These are phyloP conservation scores for Colletotrichum liriopes DNA, from an alignment of 2,329 filamentous ascomycete genomes.

Conservation along the genomic window DNA sequence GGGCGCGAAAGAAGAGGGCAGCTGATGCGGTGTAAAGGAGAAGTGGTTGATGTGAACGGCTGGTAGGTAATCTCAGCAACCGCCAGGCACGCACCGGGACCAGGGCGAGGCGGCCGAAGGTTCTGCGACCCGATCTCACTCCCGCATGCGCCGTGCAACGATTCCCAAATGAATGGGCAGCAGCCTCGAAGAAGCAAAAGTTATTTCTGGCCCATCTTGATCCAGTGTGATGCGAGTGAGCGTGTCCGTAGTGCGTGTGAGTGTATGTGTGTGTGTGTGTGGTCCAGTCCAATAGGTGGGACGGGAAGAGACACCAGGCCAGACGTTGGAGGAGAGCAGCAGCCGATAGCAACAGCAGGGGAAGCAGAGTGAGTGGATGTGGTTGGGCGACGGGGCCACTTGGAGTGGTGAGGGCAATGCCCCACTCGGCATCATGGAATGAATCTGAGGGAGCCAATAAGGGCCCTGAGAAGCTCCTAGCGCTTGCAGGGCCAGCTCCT, in stretches of 20 bases:
- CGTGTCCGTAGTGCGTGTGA: background rate
- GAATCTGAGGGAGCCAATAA: conserved; percentile 49
- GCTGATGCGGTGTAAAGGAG: conserved; percentile 7
- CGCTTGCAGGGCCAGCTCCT: conserved; percentile 49
- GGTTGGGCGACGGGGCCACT: conserved; percentile 18
- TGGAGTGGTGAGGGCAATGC: conserved; percentile 6
- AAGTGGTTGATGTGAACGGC: conserved; percentile 30
- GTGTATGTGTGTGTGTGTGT: conserved; percentile 6
- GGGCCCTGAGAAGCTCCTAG: conserved; percentile 44
- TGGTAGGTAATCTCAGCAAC: conserved; percentile 41
- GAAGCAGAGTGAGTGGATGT: conserved; percentile 15
- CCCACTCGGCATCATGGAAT: conserved; percentile 23
- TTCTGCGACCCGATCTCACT: conserved; percentile 43
- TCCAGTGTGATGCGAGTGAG: conserved; percentile 9
- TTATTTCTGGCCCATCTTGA: conserved; percentile 40
- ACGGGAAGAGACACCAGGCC: conserved; percentile 34
- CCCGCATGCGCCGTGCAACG: conserved; percentile 40
- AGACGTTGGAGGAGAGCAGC: conserved; percentile 25
- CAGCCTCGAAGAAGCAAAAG: conserved; percentile 27
- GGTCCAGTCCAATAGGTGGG: conserved; percentile 32
- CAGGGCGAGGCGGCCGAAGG: conserved; percentile 32
- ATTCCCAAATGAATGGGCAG: conserved; percentile 35
- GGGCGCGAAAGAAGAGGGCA: background rate
- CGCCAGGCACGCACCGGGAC: conserved; percentile 28
- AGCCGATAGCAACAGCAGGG: background rate